phyloP scores from a whole-genome alignment of 495 filamentous ascomycete genomes.

The Sabuloglossum arenarium region DNA sequence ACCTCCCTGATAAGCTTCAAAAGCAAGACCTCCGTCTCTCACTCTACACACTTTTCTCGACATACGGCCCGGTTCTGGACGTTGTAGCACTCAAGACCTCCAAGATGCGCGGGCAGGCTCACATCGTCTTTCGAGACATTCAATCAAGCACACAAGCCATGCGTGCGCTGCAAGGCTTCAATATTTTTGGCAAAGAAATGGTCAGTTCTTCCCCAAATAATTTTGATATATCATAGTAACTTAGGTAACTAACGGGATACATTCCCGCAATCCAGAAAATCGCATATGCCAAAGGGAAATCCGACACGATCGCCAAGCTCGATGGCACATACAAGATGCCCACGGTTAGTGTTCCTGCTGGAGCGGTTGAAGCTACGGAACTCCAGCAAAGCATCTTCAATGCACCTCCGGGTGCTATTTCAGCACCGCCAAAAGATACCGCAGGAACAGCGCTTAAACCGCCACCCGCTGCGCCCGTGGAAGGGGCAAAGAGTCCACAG shows the following conservation, averaged over 20 bases:
- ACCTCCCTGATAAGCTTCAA: slow-evolving; percentile 65
- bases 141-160: slow-evolving; percentile 78
- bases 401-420: slow-evolving; percentile 13
- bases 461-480: slow-evolving; percentile 7
- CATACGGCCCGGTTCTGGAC: slow-evolving; percentile 82
- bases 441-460: slow-evolving; percentile 20
- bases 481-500: slow-evolving; percentile 9
- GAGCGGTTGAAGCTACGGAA: slow-evolving; percentile 43
- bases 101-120: slow-evolving; percentile 90
- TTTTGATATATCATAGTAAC: not conserved
- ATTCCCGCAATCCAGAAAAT: slow-evolving; percentile 56
- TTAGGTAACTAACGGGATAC: too few species aligned
- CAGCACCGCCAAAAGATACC: slow-evolving; percentile 23
- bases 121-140: slow-evolving; percentile 75
- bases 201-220: slow-evolving; percentile 27
- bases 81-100: slow-evolving; percentile 73
- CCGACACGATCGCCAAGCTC: slow-evolving; percentile 66
- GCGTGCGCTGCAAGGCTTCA: slow-evolving; percentile 65
- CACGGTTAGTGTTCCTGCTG: slow-evolving; percentile 21
- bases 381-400: slow-evolving; percentile 62
- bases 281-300: slow-evolving; percentile 69
- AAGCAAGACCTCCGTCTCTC: slow-evolving; percentile 66
- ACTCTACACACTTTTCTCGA: slow-evolving; percentile 84
- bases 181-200: slow-evolving; percentile 74
- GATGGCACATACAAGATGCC: slow-evolving; percentile 71